phyloP scores from a whole-genome alignment of 495 filamentous ascomycete species.

The Aspergillus carlsbadensis region DNA sequence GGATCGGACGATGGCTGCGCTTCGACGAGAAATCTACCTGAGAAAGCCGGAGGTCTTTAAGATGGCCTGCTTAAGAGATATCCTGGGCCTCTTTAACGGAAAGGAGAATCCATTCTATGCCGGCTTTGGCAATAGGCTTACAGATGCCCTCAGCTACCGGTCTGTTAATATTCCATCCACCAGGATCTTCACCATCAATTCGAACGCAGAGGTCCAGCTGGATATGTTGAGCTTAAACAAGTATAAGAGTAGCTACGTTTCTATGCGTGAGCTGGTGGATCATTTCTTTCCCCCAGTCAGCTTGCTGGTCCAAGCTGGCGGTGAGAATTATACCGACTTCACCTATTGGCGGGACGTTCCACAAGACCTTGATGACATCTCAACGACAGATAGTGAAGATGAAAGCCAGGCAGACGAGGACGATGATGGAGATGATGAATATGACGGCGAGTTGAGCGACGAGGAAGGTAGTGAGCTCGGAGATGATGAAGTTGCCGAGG shows the following conservation, averaged over 20 bases:
- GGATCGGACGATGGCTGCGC: constrained; percentile 92
- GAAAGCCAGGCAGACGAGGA: constrained; percentile 32
- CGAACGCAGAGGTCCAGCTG: constrained; percentile 92
- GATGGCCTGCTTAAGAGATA: constrained; percentile 96
- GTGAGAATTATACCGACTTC: constrained; percentile 87
- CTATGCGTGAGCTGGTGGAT: constrained; percentile 93
- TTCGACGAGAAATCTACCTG: constrained; percentile 91
- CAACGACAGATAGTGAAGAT: constrained; percentile 68
- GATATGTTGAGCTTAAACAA: constrained; percentile 90
- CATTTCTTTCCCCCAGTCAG: constrained; percentile 92
- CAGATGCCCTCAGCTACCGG: constrained; percentile 93
- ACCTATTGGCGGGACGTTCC: constrained; percentile 81
- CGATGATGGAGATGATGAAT: constrained; percentile 31
- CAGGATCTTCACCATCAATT: constrained; percentile 98
- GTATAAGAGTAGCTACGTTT: constrained; percentile 94
- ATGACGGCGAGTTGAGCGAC: constrained; percentile 42
- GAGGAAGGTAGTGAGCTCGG: constrained; percentile 43
- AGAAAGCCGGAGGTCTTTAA: constrained; percentile 99
- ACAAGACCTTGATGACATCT: constrained; percentile 74
- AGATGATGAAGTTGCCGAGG: constrained; percentile 39
- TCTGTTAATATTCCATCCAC: constrained; percentile 91
- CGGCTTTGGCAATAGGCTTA: constrained; percentile 95
- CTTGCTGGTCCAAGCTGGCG: constrained; percentile 71
- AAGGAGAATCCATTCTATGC: constrained; percentile 88
- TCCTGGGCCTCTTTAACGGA: constrained; percentile 79